Percentiles rank a stretch among this genome's conserved stretches.
Conservation (phyloP, 805 yeast species). For the Yueomyces sinensis region DNA sequence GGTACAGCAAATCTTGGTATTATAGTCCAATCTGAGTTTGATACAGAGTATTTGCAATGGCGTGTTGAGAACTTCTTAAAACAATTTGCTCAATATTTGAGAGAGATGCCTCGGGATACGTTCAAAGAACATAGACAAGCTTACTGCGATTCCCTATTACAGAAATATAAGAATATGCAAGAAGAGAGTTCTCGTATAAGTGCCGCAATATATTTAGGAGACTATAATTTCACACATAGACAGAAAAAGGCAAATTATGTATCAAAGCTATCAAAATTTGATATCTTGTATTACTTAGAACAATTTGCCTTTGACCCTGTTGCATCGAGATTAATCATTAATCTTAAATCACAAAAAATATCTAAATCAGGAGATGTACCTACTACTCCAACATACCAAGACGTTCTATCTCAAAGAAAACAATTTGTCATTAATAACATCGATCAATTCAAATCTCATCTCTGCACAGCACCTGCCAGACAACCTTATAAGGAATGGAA, state of each 20-base stretch:
- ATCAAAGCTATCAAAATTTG: slow-evolving; percentile 37
- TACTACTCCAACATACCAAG: slow-evolving; percentile 25
- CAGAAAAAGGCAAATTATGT: slow-evolving; percentile 45
- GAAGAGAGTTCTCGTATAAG: slow-evolving; percentile 65
- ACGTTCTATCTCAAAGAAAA: neutral
- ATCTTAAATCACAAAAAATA: slow-evolving; percentile 40
- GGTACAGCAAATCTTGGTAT: slow-evolving; percentile 49
- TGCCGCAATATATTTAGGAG: slow-evolving; percentile 59
- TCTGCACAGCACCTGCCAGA: slow-evolving; percentile 47
- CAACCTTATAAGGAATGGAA: slow-evolving; percentile 31
- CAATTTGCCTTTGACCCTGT: slow-evolving; percentile 26
- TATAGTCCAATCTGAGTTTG: slow-evolving; percentile 72
- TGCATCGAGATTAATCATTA: slow-evolving; percentile 38
- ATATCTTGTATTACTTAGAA: slow-evolving; percentile 44
- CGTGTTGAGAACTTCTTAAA: slow-evolving; percentile 60
- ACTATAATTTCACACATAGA: slow-evolving; percentile 56
- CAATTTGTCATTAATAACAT: slow-evolving; percentile 25
- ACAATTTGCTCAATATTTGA: slow-evolving; percentile 33
- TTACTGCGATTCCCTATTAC: slow-evolving; percentile 47
- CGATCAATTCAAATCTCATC: slow-evolving; percentile 42
- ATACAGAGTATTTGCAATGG: slow-evolving; percentile 58
- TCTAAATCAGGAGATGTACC: slow-evolving; percentile 27
- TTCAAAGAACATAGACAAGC: slow-evolving; percentile 60
- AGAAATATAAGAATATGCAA: slow-evolving; percentile 60
- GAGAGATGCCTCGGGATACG: slow-evolving; percentile 45